These are phyloP conservation scores for Porogramme epimiltina DNA, from an alignment of 1,284 basidiomycete genomes.

Conservation along the genomic window DNA sequence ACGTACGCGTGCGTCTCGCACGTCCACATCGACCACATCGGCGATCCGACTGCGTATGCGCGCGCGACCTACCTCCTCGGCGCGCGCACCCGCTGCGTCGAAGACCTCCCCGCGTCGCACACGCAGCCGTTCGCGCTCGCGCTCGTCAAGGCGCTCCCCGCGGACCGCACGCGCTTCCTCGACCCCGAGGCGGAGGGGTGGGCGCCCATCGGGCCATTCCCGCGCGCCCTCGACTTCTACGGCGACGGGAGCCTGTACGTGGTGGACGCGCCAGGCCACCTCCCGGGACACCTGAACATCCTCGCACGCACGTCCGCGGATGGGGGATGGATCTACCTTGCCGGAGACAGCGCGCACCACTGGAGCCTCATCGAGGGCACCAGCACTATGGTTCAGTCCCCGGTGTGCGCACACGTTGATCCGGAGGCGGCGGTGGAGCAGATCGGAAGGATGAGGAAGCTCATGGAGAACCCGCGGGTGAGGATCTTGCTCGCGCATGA, in stretches of 20 bases:
- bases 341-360: constrained; percentile 57
- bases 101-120: constrained; percentile 27
- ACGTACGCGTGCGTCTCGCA: constrained; percentile 52
- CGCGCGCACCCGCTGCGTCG: constrained; percentile 28
- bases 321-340: constrained; percentile 57
- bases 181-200: constrained; percentile 5
- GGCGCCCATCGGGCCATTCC: constrained; percentile 31
- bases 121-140: constrained; percentile 18
- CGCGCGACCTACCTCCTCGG: constrained; percentile 47
- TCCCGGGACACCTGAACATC: constrained; percentile 32
- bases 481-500: constrained; percentile 55
- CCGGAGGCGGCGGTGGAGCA: constrained; percentile 42
- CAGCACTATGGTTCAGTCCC: constrained; percentile 38
- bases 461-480: constrained; percentile 40
- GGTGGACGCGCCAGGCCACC: constrained; percentile 34
- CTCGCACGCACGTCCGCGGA: constrained; percentile 47
- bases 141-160: constrained; percentile 12
- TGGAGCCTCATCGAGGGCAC: constrained; percentile 52
- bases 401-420: constrained; percentile 44
- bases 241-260: constrained; percentile 35
- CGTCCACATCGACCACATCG: constrained; percentile 49
- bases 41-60: constrained; percentile 46
- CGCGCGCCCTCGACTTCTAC: constrained; percentile 32
- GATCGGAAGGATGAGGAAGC: constrained; percentile 39
- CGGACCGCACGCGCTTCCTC: constrained; percentile 12